Evolutionary conservation across 163 green algal genomes (phyloP).

Genomic region (Chlamydomonas reinhardtii): DNA sequence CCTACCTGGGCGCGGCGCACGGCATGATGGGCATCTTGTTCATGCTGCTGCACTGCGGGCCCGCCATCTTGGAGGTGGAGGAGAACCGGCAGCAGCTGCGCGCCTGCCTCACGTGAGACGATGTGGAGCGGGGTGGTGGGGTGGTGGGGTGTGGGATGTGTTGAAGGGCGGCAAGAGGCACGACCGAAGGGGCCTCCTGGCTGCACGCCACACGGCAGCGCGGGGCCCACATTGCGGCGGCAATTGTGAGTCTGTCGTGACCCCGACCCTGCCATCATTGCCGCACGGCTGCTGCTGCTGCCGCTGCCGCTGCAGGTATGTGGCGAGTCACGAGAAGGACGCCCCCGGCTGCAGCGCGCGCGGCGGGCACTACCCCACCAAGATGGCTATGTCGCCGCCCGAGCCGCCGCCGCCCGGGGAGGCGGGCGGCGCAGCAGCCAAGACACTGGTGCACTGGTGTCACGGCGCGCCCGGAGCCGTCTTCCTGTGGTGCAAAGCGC

Average conservation of each 20-base stretch:
- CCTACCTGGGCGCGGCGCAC: constrained; percentile 38
- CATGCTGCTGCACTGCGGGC: constrained; percentile 17
- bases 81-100: constrained; percentile 21
- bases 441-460: constrained; percentile 76
- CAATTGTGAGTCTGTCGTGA: no score
- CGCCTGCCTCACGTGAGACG: constrained; percentile 13
- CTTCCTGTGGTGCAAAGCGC: constrained; percentile 59
- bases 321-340: constrained; percentile 28
- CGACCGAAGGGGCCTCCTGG: no score
- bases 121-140: not conserved
- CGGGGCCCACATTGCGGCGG: no score
- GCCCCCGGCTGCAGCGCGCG: not conserved
- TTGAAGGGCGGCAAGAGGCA: no score
- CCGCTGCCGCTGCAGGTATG: constrained; percentile 24
- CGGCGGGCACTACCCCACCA: constrained; percentile 46
- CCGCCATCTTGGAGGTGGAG: not conserved
- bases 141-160: not conserved
- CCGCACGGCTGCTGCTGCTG: no score
- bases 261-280: no score
- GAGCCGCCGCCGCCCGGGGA: not conserved
- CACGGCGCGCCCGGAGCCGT: constrained; percentile 72
- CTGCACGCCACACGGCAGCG: no score
- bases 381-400: not conserved
- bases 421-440: not conserved
- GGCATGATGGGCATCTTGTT: constrained; percentile 40